phyloP scores from a whole-genome alignment of 192 early-diverging fungal genomes.

The Rhizoclosmatium sp. region DNA sequence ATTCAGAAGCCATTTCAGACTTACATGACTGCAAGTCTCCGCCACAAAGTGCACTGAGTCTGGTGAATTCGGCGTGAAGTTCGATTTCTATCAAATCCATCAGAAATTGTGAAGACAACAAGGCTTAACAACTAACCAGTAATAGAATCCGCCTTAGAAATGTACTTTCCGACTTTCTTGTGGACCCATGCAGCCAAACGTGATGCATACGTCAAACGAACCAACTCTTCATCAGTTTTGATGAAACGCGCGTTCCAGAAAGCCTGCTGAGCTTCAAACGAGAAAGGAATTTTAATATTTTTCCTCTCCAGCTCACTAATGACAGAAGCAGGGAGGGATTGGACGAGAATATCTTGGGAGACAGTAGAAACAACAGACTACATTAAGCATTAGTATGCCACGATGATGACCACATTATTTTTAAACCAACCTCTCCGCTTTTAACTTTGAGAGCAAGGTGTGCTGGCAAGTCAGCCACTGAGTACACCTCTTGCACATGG shows the following conservation, averaged over 20 bases:
- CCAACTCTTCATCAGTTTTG: conserved; percentile 82
- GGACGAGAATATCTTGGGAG: background rate
- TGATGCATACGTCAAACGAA: conserved; percentile 69
- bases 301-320: background rate
- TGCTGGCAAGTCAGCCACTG: conserved; percentile 9
- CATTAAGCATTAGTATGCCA: background rate
- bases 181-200: conserved; percentile 52
- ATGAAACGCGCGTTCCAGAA: conserved; percentile 79
- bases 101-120: background rate
- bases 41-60: conserved; percentile 63
- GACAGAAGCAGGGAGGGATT: conserved; percentile 15
- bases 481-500: conserved; percentile 26
- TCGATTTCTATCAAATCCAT: conserved; percentile 63
- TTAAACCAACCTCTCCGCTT: background rate
- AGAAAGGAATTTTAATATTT: conserved; percentile 31
- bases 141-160: conserved; percentile 37
- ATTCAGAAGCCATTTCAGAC: background rate
- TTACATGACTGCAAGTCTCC: conserved; percentile 53
- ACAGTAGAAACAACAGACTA: background rate
- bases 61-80: conserved; percentile 79
- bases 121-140: conserved; percentile 3
- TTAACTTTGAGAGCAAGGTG: conserved; percentile 5
- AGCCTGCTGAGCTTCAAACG: conserved; percentile 59
- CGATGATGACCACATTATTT: too few relatives aligned
- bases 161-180: conserved; percentile 48